phyloP scores from a whole-genome alignment of 805 yeast species.

The Zygosaccharomyces bailii region DNA sequence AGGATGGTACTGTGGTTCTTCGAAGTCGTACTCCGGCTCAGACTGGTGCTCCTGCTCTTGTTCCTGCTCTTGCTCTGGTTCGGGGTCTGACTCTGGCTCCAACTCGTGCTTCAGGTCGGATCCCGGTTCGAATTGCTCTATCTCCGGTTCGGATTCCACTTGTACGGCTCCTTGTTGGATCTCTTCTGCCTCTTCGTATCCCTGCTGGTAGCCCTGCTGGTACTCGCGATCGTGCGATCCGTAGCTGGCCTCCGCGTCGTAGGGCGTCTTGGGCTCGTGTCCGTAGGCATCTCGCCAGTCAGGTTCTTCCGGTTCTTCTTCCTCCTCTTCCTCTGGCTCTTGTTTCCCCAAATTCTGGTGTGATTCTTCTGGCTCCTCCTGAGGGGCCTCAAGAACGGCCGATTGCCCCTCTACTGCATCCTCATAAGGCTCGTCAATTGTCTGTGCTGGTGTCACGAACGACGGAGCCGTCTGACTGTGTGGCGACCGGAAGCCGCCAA shows the following conservation, averaged over 20 bases:
- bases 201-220: neutral
- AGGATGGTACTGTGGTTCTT: neutral
- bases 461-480: slow-evolving; percentile 6
- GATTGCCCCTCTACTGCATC: neutral
- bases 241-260: neutral
- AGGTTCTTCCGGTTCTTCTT: neutral
- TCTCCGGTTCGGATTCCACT: too few relatives aligned
- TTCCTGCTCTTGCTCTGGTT: neutral
- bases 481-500: slow-evolving; percentile 6
- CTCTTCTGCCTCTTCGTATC: neutral
- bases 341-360: neutral
- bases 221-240: neutral
- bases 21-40: neutral
- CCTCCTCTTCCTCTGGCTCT: neutral
- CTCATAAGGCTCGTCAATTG: slow-evolving; percentile 5
- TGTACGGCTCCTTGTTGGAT: neutral
- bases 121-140: too few relatives aligned
- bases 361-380: neutral
- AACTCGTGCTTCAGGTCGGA: neutral
- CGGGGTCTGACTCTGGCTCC: slow-evolving; percentile 1
- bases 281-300: neutral
- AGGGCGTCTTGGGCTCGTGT: slow-evolving; percentile 1
- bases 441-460: slow-evolving; percentile 6
- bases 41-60: neutral
- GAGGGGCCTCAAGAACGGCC: neutral